Evolutionary conservation across 2,329 filamentous ascomycete species (phyloP).

Genomic region (Fusarium equiseti): DNA sequence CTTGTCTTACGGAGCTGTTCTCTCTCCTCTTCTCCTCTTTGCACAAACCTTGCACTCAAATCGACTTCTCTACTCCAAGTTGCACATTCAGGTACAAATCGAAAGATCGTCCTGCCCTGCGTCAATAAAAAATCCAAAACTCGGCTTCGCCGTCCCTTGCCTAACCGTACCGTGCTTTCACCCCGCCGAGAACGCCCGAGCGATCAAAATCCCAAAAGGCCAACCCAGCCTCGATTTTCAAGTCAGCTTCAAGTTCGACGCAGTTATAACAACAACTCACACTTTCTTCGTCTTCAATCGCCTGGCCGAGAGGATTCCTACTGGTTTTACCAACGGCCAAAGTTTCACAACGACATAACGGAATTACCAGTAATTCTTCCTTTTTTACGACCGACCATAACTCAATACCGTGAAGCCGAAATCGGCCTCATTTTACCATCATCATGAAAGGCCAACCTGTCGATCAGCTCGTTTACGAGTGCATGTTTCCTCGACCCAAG

Average conservation of each 20-base stretch:
- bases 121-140: constrained; percentile 19
- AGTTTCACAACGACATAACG: neutral
- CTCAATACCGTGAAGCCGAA: neutral
- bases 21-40: constrained; percentile 3
- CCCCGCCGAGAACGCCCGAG: constrained; percentile 48
- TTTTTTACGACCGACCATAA: neutral
- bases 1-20: constrained; percentile 13
- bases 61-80: neutral
- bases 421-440: constrained; percentile 23
- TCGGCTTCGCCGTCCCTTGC: constrained; percentile 40
- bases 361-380: neutral
- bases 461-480: constrained; percentile 79
- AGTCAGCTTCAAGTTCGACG: neutral
- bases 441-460: constrained; percentile 79
- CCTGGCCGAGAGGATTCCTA: constrained; percentile 30
- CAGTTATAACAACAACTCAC: constrained; percentile 20
- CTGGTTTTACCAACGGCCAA: neutral
- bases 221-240: constrained; percentile 16
- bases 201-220: constrained; percentile 25
- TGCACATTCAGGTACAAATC: neutral
- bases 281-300: constrained; percentile 35
- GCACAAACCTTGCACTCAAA: neutral
- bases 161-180: constrained; percentile 21
- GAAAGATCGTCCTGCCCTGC: neutral
- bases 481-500: constrained; percentile 77